Conservation (phyloP, 2,329 filamentous ascomycete species). For the Colletotrichum acutatum region DNA sequence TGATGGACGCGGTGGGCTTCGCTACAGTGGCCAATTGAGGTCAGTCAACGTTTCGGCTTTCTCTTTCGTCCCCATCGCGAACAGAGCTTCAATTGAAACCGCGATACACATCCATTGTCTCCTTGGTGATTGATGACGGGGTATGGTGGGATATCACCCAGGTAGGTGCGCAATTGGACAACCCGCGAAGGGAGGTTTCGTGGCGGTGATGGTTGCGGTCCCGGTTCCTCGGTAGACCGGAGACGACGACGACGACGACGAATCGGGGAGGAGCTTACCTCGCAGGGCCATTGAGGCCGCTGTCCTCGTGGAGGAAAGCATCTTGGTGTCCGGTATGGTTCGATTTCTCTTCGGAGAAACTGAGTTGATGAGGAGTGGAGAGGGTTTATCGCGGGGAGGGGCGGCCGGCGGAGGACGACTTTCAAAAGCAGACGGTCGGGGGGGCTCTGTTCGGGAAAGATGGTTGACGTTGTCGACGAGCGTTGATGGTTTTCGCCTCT, state of each 20-base stretch:
- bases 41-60: constrained; percentile 39
- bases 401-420: constrained; percentile 17
- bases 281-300: constrained; percentile 63
- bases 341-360: not conserved
- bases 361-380: constrained; percentile 24
- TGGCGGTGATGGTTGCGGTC: not conserved
- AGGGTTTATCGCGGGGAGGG: constrained; percentile 16
- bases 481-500: constrained; percentile 32
- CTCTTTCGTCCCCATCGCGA: not conserved
- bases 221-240: constrained; percentile 10
- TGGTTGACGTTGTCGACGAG: constrained; percentile 30
- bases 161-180: not conserved
- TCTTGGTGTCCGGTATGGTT: constrained; percentile 39
- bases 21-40: constrained; percentile 54
- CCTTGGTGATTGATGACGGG: not conserved
- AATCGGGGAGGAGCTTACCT: constrained; percentile 50
- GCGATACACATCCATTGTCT: not conserved
- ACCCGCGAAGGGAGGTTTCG: constrained; percentile 4
- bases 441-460: constrained; percentile 9
- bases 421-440: constrained; percentile 8
- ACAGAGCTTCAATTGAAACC: not conserved
- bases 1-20: constrained; percentile 72
- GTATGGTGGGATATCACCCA: not conserved
- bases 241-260: constrained; percentile 10
- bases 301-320: constrained; percentile 62